A percentile compares a stretch with the other conserved stretches of the same genome.
Evolutionary conservation across 208 protist genomes (phyloP).

Genomic region (Acanthamoeba sp.): DNA sequence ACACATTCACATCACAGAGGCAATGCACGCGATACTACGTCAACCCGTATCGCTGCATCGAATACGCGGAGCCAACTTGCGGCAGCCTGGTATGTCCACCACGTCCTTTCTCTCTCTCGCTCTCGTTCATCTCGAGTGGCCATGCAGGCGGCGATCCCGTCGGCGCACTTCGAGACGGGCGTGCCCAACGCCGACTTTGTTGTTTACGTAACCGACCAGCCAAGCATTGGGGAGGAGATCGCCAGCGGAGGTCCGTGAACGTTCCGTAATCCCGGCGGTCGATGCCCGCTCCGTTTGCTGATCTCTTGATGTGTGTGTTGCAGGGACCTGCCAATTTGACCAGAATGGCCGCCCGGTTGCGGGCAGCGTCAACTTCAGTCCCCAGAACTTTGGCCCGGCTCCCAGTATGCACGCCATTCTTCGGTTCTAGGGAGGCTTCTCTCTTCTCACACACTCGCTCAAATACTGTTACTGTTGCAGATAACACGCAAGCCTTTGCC

Average conservation of each 20-base stretch:
- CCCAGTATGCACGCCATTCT: background rate
- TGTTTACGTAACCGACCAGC: slow-evolving; percentile 51
- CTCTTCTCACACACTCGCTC: background rate
- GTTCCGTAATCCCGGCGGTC: too few relatives aligned
- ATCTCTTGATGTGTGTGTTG: background rate
- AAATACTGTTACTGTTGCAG: background rate
- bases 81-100: background rate
- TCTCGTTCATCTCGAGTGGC: background rate
- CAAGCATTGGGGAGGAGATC: background rate
- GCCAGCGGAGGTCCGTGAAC: background rate
- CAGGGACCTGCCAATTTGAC: slow-evolving; percentile 21
- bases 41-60: slow-evolving; percentile 46
- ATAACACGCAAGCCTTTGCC: background rate
- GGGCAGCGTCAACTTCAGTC: slow-evolving; percentile 6
- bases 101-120: background rate
- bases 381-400: background rate
- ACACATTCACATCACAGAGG: slow-evolving; percentile 1
- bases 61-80: slow-evolving; percentile 27
- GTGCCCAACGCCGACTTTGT: background rate
- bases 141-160: background rate
- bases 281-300: too few relatives aligned
- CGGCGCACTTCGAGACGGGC: background rate
- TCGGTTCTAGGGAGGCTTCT: background rate
- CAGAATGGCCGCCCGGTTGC: background rate
- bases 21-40: slow-evolving; percentile 20